Base-by-base conservation (phyloP, 2,329 filamentous ascomycete species). In the Penicillium sp. region DNA sequence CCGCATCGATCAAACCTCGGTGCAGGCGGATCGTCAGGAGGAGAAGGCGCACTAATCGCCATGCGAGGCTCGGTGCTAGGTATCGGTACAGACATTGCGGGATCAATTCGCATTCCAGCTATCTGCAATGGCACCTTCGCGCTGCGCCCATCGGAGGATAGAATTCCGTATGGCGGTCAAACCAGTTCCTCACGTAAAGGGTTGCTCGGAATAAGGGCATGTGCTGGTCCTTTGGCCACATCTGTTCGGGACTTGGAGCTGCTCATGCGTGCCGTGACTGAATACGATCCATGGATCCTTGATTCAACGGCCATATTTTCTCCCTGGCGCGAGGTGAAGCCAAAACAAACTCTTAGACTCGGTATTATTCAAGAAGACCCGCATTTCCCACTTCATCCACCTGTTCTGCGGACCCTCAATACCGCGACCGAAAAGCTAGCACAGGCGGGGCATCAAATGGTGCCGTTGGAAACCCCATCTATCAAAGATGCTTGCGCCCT, bases 1-100 rank as follows among this genome's bases (percentile, higher is more conserved):
- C 86, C 87, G 0, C 72, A 80, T 56, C 85, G 86, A 48, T 75
- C 80, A 1, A 70, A 75, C 7, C 71, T 86, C 9, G 83, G 80
- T 0, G 77, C 84, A 0, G 87, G 87, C 1, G 87, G 87, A 2
- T 83, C 80, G 4, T 83, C 81, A 1, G 87, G 86, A 3, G 87
- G 87, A n/a, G 85, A 88, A 64, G 84, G 79, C 0, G 82, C 82
- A 0, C 66, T 87, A 3, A 63, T 87, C 9, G 80, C 78, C 1
- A 78, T 87, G 72, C 75, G 78, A 15, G 84, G 84, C 0, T 81
- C 75, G 29, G 70, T 82, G 3, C 56, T 87, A 0, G 85, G 85
- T 1, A 72, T 86, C 3, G 83, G 82, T 0, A 87, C 84, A 0
- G 85, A 87, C 63, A 76, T 86, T 37, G 74, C 68, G 6, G 75